phyloP scores from a whole-genome alignment of 495 filamentous ascomycete species.

The Clohesyomyces aquaticus region DNA sequence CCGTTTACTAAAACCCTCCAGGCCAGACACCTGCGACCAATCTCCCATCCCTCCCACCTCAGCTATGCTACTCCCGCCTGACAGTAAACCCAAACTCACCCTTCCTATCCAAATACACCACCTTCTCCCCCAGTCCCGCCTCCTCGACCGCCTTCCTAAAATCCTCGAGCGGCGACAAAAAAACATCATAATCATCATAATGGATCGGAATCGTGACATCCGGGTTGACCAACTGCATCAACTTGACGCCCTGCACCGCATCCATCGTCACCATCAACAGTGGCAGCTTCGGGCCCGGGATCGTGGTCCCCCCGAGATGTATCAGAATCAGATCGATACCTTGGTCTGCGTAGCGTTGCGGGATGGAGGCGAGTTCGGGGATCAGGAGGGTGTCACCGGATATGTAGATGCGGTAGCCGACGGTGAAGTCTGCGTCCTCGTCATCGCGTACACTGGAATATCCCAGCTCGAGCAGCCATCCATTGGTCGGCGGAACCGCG shows the following conservation, averaged over 20 bases:
- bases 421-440: constrained; percentile 45
- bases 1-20: too few species aligned
- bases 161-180: constrained; percentile 62
- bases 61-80: constrained; percentile 4
- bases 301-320: constrained; percentile 69
- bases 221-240: constrained; percentile 63
- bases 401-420: constrained; percentile 69
- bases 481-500: constrained; percentile 72
- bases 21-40: too few species aligned
- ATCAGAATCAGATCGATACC: constrained; percentile 70
- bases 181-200: constrained; percentile 70
- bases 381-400: constrained; percentile 72
- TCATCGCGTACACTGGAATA: constrained; percentile 33
- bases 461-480: constrained; percentile 72
- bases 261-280: constrained; percentile 77
- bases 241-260: constrained; percentile 62
- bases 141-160: constrained; percentile 61
- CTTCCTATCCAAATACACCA: constrained; percentile 65
- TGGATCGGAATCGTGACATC: constrained; percentile 72
- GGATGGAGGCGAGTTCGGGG: constrained; percentile 65
- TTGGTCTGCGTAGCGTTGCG: constrained; percentile 53
- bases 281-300: constrained; percentile 60
- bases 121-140: constrained; percentile 55
- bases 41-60: too few species aligned
- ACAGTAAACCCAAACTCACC: constrained; percentile 55